Base-by-base conservation (phyloP, 176 grass and related monocot species). In the Melocanna baccifera region DNA sequence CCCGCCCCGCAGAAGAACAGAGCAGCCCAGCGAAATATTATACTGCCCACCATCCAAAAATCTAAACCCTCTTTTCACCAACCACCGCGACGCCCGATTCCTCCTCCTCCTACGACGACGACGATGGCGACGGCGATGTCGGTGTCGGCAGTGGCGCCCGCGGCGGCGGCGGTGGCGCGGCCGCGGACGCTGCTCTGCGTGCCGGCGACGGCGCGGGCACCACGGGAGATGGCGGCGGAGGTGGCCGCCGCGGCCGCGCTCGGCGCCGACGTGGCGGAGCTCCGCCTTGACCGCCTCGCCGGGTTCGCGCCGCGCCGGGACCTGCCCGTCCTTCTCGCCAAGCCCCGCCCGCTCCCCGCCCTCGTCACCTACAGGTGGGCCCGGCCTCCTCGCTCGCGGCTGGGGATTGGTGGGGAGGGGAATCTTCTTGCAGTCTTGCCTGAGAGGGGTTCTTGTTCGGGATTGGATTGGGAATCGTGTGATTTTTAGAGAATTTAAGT, bases 351-450 rank as follows among this genome's bases (percentile, higher is more conserved):
- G 55, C 86, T 99, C 62, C 96, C 93, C 7, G 84, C 81, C 63
- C 88, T 99, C 81, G 96, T 99, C 89, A 99, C 96, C 40, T 99
- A 99, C 93, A 85, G 96, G 96, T 94, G 39, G 42, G 80, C 59
- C 23, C 16, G 13, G 1, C 47, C 28, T 16, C 30, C 55, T 64
- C 22, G 10, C 14, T 25, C 36, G 37, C 2, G 26, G 6, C 28
- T 77, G 41, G 51, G 30, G 55, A 5, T 20, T 66, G 40, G 42
- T 46, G 69, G 45, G 70, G n/a, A 22, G 41, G 40, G 55, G 40
- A 70, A 56, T 30, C 28, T 11, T 42, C 13, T 7, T 40, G n/a
- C 12, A 22, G 12, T 73, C 22, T 81, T 32, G 68, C 10, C 0
- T 64, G 43, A 48, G 30, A 6, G 37, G 6, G 15, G 22, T 50